phyloP scores from a whole-genome alignment of 768 basidiomycete species.

The Russula vinacea region DNA sequence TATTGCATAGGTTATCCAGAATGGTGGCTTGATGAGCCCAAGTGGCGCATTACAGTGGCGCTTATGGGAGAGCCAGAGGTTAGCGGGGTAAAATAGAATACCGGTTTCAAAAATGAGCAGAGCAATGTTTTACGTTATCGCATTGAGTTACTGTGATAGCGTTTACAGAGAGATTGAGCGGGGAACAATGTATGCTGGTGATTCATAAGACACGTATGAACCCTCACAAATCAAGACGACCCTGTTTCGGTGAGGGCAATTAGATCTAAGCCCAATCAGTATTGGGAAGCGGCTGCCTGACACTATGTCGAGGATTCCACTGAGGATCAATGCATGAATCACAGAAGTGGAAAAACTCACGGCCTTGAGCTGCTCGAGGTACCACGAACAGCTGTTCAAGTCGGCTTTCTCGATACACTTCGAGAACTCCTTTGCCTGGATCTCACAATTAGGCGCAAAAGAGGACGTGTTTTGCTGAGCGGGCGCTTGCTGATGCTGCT shows the following conservation, averaged over 20 bases:
- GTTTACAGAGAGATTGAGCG: conserved; percentile 10
- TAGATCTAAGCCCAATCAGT: conserved; percentile 10
- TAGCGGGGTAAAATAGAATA: neutral
- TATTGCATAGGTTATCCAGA: neutral
- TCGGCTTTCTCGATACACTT: conserved; percentile 81
- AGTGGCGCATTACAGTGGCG: neutral
- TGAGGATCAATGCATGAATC: neutral
- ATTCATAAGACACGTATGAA: conserved; percentile 2
- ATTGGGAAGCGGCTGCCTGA: conserved; percentile 30
- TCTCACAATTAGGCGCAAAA: conserved; percentile 62
- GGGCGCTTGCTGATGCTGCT: conserved; percentile 44
- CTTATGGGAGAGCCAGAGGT: too few relatives aligned
- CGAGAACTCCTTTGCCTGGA: conserved; percentile 86
- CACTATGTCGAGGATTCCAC: conserved; percentile 14
- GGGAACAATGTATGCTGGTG: neutral
- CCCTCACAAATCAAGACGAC: conserved; percentile 1
- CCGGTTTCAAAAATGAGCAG: neutral
- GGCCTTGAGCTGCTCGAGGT: conserved; percentile 84
- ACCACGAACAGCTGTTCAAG: conserved; percentile 77
- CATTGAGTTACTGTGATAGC: too few relatives aligned
- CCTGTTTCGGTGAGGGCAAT: neutral
- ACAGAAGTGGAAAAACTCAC: conserved; percentile 51
- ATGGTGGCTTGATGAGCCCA: neutral
- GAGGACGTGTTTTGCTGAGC: conserved; percentile 46
- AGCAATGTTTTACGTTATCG: neutral